These are phyloP conservation scores for Psilocybe sp. DNA, from an alignment of 768 basidiomycete genomes.

Conservation along the genomic window DNA sequence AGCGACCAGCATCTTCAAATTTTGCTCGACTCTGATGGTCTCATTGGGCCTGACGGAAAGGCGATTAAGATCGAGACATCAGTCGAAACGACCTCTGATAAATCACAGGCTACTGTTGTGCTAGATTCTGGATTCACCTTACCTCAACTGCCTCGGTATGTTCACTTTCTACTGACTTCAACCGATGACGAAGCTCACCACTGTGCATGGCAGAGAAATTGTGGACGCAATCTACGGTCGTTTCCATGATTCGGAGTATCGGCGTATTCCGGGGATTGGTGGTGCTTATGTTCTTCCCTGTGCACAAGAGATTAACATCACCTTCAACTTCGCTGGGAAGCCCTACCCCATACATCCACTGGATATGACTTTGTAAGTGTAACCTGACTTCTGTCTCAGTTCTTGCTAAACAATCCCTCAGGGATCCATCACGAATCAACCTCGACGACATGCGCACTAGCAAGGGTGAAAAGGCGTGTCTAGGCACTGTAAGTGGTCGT, in stretches of 20 bases:
- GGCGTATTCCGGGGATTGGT: constrained; percentile 36
- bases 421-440: constrained; percentile 30
- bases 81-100: constrained; percentile 40
- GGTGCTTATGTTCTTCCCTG: constrained; percentile 64
- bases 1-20: constrained; percentile 65
- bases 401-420: constrained; percentile 2
- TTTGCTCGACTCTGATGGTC: constrained; percentile 56
- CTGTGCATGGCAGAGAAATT: constrained; percentile 32
- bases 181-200: background rate
- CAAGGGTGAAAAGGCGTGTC: constrained; percentile 30
- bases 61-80: constrained; percentile 40
- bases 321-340: constrained; percentile 59
- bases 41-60: constrained; percentile 61
- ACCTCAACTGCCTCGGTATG: constrained; percentile 56
- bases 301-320: constrained; percentile 57
- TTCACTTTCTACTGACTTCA: background rate
- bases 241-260: constrained; percentile 50
- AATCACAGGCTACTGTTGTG: constrained; percentile 52
- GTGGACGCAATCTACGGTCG: constrained; percentile 60
- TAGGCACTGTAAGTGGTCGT: constrained; percentile 35
- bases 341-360: constrained; percentile 64
- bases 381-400: background rate
- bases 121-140: constrained; percentile 72
- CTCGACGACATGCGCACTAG: constrained; percentile 27
- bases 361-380: constrained; percentile 52